These are phyloP conservation scores for Rubia tinctorum DNA, from an alignment of 305 asterid species.

Conservation along the genomic window DNA sequence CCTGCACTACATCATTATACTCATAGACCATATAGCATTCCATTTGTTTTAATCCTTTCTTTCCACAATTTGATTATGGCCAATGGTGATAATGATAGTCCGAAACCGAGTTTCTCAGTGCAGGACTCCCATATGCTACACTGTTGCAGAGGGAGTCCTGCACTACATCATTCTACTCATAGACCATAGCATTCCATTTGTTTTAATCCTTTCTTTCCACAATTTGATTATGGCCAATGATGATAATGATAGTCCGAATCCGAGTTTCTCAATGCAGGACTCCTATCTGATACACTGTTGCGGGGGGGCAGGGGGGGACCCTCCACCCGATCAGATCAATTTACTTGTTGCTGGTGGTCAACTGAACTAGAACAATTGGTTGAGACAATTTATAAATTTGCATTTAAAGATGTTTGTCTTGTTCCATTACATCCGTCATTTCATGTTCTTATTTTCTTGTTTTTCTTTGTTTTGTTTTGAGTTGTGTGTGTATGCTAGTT, in stretches of 20 bases:
- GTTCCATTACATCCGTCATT: background rate
- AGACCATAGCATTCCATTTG: background rate
- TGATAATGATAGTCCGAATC: background rate
- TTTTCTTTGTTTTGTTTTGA: background rate
- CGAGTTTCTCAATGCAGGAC: no score
- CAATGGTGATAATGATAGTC: background rate
- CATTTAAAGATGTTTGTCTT: background rate
- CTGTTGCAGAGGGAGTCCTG: no score
- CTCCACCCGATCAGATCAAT: no score
- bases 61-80: background rate
- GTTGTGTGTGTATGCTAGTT: constrained; percentile 10
- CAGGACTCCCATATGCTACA: no score
- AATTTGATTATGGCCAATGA: background rate
- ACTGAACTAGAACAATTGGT: background rate
- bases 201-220: background rate
- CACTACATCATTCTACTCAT: background rate
- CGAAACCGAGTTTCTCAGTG: no score
- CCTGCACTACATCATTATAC: background rate
- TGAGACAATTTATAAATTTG: background rate
- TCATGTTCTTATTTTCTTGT: background rate
- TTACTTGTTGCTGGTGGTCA: no score
- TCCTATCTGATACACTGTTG: no score
- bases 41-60: background rate
- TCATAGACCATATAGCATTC: background rate
- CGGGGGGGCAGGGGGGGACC: no score